Evolutionary conservation across 495 filamentous ascomycete genomes (phyloP).

Genomic region (Terfezia boudieri): DNA sequence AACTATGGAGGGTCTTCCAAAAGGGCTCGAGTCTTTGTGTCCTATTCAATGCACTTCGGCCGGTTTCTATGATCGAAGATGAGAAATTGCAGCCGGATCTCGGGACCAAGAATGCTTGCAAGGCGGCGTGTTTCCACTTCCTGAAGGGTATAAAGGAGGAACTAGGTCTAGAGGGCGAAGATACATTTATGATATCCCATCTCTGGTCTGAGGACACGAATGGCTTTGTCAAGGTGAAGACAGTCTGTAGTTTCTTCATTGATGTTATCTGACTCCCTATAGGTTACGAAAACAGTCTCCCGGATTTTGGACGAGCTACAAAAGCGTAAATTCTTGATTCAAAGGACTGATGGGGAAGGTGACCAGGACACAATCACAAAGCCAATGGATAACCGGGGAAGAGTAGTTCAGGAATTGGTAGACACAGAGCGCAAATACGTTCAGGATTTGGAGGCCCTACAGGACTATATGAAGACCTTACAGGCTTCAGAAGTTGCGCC

Average conservation of each 20-base stretch:
- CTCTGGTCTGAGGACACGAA: slow-evolving; percentile 86
- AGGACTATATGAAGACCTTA: slow-evolving; percentile 73
- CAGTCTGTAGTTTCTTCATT: not conserved
- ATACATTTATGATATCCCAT: slow-evolving; percentile 80
- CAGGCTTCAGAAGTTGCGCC: slow-evolving; percentile 71
- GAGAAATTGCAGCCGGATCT: slow-evolving; percentile 21
- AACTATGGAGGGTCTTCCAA: slow-evolving; percentile 72
- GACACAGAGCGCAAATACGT: slow-evolving; percentile 94
- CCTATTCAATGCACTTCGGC: slow-evolving; percentile 68
- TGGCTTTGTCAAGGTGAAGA: slow-evolving; percentile 74
- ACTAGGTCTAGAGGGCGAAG: slow-evolving; percentile 49
- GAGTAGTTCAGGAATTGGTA: slow-evolving; percentile 74
- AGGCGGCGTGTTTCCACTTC: slow-evolving; percentile 49
- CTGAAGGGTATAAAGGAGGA: slow-evolving; percentile 46
- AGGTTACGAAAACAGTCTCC: slow-evolving; percentile 67
- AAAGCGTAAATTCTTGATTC: slow-evolving; percentile 43
- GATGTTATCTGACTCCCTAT: not conserved
- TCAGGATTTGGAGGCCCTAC: slow-evolving; percentile 86
- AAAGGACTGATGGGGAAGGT: slow-evolving; percentile 23
- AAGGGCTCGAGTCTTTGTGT: slow-evolving; percentile 65
- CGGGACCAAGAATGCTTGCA: slow-evolving; percentile 17
- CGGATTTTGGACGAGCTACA: slow-evolving; percentile 73
- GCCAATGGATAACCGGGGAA: slow-evolving; percentile 55
- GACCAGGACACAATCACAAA: slow-evolving; percentile 27
- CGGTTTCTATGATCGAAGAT: slow-evolving; percentile 38